Conservation (phyloP, 2,329 filamentous ascomycete genomes). For the Helotiales sp. region DNA sequence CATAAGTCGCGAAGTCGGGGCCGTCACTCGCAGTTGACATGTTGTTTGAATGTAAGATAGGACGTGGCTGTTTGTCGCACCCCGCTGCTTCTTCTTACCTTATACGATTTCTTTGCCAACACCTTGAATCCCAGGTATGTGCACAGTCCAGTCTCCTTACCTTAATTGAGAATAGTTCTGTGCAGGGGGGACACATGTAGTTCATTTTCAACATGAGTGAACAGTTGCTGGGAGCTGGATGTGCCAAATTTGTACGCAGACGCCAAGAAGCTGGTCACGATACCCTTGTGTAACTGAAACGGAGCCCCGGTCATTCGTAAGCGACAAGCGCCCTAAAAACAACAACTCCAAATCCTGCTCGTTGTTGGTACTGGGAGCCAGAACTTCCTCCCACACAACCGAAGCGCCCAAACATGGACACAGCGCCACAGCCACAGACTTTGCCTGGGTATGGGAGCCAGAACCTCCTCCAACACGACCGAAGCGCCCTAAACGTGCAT, state of each 20-base stretch:
- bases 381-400: no score
- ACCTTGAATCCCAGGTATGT: background rate
- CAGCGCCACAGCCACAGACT: no score
- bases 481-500: no score
- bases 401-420: no score
- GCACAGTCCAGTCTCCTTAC: background rate
- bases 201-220: slow-evolving; percentile 15
- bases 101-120: background rate
- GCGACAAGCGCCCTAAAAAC: slow-evolving; percentile 9
- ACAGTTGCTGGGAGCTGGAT: background rate
- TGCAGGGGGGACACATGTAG: background rate
- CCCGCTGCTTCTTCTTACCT: no score
- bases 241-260: slow-evolving; percentile 2
- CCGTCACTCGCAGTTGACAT: slow-evolving; percentile 18
- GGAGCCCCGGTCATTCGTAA: slow-evolving; percentile 10
- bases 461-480: no score
- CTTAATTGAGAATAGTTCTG: background rate
- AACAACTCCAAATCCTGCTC: no score
- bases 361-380: no score
- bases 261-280: slow-evolving; percentile 3
- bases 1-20: slow-evolving; percentile 19
- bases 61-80: background rate
- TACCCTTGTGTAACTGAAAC: no score
- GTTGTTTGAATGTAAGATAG: slow-evolving; percentile 11
- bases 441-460: no score